Percentiles rank a stretch among this genome's conserved stretches.
Evolutionary conservation across 768 basidiomycete genomes (phyloP).

Genomic region (Macrolepiota albuminosa): DNA sequence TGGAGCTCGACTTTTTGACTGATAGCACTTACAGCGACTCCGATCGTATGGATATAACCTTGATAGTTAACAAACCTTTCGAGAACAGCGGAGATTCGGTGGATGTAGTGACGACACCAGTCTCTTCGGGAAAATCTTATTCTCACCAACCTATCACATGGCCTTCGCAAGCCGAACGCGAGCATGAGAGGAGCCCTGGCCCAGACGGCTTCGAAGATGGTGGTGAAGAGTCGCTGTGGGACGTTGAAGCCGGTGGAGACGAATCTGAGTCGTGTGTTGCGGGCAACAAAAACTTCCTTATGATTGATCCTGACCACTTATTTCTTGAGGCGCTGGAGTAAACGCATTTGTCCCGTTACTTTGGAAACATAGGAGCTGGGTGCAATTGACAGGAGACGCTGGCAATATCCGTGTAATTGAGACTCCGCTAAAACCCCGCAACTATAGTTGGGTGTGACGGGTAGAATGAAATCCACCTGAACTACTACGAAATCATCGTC

Average conservation of each 20-base stretch:
- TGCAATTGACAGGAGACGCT: no score
- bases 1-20: slow-evolving; percentile 12
- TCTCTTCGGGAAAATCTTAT: slow-evolving; percentile 1
- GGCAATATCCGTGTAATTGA: slow-evolving; percentile 14
- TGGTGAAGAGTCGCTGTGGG: slow-evolving; percentile 12
- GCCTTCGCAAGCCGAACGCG: slow-evolving; percentile 4
- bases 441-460: slow-evolving; percentile 12
- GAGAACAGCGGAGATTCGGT: slow-evolving; percentile 15
- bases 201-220: slow-evolving; percentile 9
- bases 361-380: slow-evolving; percentile 6
- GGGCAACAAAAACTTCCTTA: slow-evolving; percentile 3
- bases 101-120: slow-evolving; percentile 7
- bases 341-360: neutral
- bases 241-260: neutral
- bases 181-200: slow-evolving; percentile 9
- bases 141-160: slow-evolving; percentile 18
- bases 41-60: slow-evolving; percentile 3
- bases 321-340: neutral
- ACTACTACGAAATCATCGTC: slow-evolving; percentile 17
- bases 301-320: slow-evolving; percentile 10
- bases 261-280: neutral
- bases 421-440: slow-evolving; percentile 28
- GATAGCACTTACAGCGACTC: slow-evolving; percentile 9
- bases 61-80: slow-evolving; percentile 3
- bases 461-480: slow-evolving; percentile 13